Evolutionary conservation across 1,284 basidiomycete genomes (phyloP), one percentile per base, ranked within the genome.

Genomic region (Leccinum griseonigrum): DNA sequence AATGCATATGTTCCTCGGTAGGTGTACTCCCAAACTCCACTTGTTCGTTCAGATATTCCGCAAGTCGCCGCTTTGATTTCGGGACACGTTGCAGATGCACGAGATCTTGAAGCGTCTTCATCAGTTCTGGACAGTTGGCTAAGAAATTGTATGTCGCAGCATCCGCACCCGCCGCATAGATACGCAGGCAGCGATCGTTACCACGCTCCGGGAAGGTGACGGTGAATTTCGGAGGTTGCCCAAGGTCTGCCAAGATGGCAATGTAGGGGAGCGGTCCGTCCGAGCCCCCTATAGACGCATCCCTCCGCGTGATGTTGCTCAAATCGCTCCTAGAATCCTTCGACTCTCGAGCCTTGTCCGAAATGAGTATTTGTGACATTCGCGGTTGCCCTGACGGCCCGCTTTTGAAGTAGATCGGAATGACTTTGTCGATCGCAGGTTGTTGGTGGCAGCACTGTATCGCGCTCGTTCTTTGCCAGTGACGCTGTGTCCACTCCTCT

Each of bases 391-490:
- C 10, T 48, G 59, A 4, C 8, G 31, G 48, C 22, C n/a, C n/a
- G 10, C 31, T 50, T 28, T 67, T 59, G 54, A 66, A 66, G 36
- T 56, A 66, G 6, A 67, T 61, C 2, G 59, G 61, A 26, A 68
- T 68, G 14, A 64, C 53, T 16, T 66, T 62, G 38, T 66, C 57
- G 4, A 67, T 43, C 29, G 36, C 18, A 11, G 58, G 65, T 38
- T 62, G 31, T 7, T 51, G 4, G 8, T 53, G 13, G 32, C 28
- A 59, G 22, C 66, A 60, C 26, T 63, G 61, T 14, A 66, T 29
- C 3, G 53, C 59, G 9, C 57, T 66, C 9, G 66, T 67, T 38
- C 56, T 38, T 28, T 61, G 28, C 57, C 57, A 59, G 22, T 65
- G 64, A 29, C 55, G 58, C 57, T 55, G 50, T n/a, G 50, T 51